Percentiles rank a stretch among this genome's conserved stretches.
These are phyloP conservation scores for Talaromyces sp. DNA, from an alignment of 2,329 filamentous ascomycete species.

Conservation along the genomic window DNA sequence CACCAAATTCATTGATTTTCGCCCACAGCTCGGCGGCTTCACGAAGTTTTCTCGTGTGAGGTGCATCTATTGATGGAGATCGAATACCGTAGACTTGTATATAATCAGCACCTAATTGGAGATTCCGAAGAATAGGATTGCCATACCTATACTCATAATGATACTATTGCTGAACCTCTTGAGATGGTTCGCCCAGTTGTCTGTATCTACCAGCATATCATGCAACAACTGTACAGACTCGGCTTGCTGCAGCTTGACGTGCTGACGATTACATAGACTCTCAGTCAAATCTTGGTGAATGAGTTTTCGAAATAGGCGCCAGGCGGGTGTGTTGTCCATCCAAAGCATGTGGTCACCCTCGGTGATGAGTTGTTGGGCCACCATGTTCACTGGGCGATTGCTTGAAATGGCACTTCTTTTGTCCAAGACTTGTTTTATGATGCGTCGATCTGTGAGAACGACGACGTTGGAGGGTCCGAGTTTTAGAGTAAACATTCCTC, in stretches of 20 bases:
- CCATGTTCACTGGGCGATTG: constrained; percentile 36
- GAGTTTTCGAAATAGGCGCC: constrained; percentile 44
- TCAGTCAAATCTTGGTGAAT: constrained; percentile 45
- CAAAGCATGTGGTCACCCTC: constrained; percentile 44
- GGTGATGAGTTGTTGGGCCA: constrained; percentile 40
- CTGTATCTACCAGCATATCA: constrained; percentile 39
- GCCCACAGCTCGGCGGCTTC: constrained; percentile 43
- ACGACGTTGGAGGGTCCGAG: constrained; percentile 36
- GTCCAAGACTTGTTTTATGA: constrained; percentile 43
- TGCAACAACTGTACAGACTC: constrained; percentile 45
- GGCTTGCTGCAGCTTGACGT: constrained; percentile 42
- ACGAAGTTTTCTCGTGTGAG: constrained; percentile 38
- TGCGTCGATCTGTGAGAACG: constrained; percentile 36
- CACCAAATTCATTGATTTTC: constrained; percentile 21
- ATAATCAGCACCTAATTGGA: not conserved
- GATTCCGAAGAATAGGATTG: not conserved
- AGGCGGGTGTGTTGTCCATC: constrained; percentile 32
- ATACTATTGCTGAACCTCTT: constrained; percentile 48
- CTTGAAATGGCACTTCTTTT: constrained; percentile 42
- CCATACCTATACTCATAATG: constrained; percentile 27
- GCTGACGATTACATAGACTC: constrained; percentile 38
- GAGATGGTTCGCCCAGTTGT: constrained; percentile 44
- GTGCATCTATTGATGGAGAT: constrained; percentile 24
- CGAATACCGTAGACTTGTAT: constrained; percentile 32
- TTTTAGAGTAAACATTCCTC: constrained; percentile 41